phyloP scores from a whole-genome alignment of 192 early-diverging fungal genomes.

The Podila horticola region DNA sequence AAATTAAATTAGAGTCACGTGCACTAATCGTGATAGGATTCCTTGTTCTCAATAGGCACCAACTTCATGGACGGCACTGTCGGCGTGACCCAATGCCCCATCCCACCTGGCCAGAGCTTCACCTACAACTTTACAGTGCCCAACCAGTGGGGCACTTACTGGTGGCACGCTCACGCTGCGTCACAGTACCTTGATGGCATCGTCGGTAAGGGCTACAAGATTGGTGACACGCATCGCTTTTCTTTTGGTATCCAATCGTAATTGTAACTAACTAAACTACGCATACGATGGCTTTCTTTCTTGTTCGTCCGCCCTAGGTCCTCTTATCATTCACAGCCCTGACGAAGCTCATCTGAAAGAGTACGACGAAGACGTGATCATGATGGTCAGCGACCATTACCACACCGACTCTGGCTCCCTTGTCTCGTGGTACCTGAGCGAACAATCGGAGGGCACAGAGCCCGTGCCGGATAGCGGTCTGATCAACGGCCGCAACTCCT shows the following conservation, averaged over 20 bases:
- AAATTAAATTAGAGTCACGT: not conserved
- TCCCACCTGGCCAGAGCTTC: slow-evolving; percentile 26
- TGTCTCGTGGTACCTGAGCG: slow-evolving; percentile 47
- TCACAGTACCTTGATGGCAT: slow-evolving; percentile 42
- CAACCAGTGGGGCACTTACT: slow-evolving; percentile 51
- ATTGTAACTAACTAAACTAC: not conserved
- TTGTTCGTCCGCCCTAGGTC: not conserved
- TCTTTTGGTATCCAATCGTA: too few species aligned
- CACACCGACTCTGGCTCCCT: slow-evolving; percentile 34
- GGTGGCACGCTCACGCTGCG: slow-evolving; percentile 55
- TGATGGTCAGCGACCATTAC: slow-evolving; percentile 52
- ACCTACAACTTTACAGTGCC: slow-evolving; percentile 41
- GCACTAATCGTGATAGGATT: not conserved
- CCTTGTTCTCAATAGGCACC: slow-evolving; percentile 5
- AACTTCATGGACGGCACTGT: slow-evolving; percentile 55
- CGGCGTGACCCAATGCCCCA: slow-evolving; percentile 46
- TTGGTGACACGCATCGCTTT: not conserved
- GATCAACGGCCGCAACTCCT: slow-evolving; percentile 22
- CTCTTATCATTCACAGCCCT: slow-evolving; percentile 32
- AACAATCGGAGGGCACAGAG: slow-evolving; percentile 31
- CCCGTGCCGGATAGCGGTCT: slow-evolving; percentile 36
- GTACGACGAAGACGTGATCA: slow-evolving; percentile 56
- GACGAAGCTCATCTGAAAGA: slow-evolving; percentile 42
- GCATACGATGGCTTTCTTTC: not conserved
- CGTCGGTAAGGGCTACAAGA: slow-evolving; percentile 8